phyloP scores from a whole-genome alignment of 1,284 basidiomycete species.

The Ustilago sp. region DNA sequence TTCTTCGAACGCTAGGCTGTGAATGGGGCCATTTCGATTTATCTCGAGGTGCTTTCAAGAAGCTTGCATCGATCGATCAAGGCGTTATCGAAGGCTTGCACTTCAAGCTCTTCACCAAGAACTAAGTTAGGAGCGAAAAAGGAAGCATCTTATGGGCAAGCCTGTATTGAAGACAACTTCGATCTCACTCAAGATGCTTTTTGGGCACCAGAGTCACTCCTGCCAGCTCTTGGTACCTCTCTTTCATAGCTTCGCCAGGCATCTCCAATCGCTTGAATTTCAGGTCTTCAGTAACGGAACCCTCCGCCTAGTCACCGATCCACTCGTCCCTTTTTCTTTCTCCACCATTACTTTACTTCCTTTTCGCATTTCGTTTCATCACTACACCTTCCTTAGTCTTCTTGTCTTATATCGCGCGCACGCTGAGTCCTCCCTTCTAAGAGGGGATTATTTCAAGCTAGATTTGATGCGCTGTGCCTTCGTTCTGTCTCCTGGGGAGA shows the following conservation, averaged over 20 bases:
- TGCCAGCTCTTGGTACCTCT: not conserved
- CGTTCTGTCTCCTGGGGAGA: conserved; percentile 10
- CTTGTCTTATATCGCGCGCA: not conserved
- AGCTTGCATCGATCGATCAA: conserved; percentile 52
- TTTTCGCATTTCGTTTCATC: not conserved
- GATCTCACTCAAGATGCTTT: not conserved
- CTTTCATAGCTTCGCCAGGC: not conserved
- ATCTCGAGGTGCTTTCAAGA: conserved; percentile 56
- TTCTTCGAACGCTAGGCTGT: conserved; percentile 13
- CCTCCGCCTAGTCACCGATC: not conserved
- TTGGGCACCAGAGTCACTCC: not conserved
- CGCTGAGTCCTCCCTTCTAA: not conserved
- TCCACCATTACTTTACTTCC: not conserved
- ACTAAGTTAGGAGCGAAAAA: conserved; percentile 13
- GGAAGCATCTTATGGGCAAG: not conserved
- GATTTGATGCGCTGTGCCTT: conserved; percentile 2
- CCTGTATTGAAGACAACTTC: not conserved
- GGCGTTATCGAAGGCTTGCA: conserved; percentile 58
- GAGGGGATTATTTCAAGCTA: not conserved
- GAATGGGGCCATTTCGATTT: conserved; percentile 59
- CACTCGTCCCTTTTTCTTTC: not conserved
- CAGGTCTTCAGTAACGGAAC: conserved; percentile 4
- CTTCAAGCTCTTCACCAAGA: conserved; percentile 54
- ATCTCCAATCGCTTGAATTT: not conserved
- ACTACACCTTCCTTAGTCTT: too few relatives aligned